These are phyloP conservation scores for Paxillus rubicundulus DNA, from an alignment of 768 basidiomycete species.

Conservation along the genomic window DNA sequence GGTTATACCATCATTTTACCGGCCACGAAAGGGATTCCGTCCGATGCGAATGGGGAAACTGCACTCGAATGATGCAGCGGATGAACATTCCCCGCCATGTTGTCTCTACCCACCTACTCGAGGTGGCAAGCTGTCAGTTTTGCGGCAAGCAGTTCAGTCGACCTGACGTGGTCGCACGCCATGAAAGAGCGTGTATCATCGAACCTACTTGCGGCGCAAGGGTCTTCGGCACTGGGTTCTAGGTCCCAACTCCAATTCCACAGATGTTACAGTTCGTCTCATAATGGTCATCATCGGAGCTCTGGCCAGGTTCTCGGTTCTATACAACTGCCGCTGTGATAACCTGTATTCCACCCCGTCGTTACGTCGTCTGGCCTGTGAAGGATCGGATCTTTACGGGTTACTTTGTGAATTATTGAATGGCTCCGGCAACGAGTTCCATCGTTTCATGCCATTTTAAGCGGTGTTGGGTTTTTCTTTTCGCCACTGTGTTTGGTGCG, in stretches of 20 bases:
- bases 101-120: conserved; percentile 27
- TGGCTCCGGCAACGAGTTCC: too few relatives aligned
- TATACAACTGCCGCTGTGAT: too few relatives aligned
- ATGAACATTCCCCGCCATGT: conserved; percentile 31
- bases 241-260: neutral
- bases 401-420: too few relatives aligned
- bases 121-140: conserved; percentile 20
- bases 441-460: too few relatives aligned
- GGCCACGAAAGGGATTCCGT: conserved; percentile 28
- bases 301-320: too few relatives aligned
- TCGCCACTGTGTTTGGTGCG: too few relatives aligned
- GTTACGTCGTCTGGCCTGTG: too few relatives aligned
- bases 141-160: conserved; percentile 25
- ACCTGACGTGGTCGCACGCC: conserved; percentile 26
- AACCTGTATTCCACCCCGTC: too few relatives aligned
- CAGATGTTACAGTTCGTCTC: too few relatives aligned
- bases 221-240: neutral
- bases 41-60: conserved; percentile 23
- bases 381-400: too few relatives aligned
- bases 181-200: conserved; percentile 21
- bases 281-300: too few relatives aligned
- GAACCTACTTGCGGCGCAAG: neutral
- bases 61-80: conserved; percentile 23
- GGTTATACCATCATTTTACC: conserved; percentile 17
- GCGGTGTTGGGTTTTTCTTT: too few relatives aligned